Evolutionary conservation across 306 rosid species (phyloP).

Genomic region (Prosopis cineraria): DNA sequence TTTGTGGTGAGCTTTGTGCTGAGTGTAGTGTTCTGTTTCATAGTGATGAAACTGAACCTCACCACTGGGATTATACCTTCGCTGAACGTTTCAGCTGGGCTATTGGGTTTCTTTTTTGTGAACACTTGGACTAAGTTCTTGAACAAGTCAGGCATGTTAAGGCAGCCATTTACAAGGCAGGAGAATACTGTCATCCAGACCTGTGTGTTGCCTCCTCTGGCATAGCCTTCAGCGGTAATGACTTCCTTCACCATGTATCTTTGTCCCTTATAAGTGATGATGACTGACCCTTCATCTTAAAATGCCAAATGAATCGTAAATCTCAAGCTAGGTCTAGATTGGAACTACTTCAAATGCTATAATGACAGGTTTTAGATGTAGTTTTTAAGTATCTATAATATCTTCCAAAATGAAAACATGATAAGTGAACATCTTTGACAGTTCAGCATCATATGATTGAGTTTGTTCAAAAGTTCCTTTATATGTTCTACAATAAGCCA

Average conservation of each 20-base stretch:
- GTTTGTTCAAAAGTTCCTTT: not conserved
- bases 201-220: constrained; percentile 69
- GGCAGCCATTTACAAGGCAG: constrained; percentile 59
- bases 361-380: not conserved
- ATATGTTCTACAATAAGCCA: not conserved
- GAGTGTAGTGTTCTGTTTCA: constrained; percentile 50
- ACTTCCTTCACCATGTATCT: not conserved
- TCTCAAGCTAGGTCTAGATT: not conserved
- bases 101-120: constrained; percentile 56
- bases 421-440: not conserved
- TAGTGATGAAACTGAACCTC: constrained; percentile 64
- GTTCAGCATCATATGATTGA: not conserved
- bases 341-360: too few species aligned
- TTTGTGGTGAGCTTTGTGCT: constrained; percentile 51
- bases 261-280: not conserved
- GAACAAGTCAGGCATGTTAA: constrained; percentile 42
- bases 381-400: not conserved
- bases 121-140: constrained; percentile 57
- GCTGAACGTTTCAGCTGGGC: constrained; percentile 61
- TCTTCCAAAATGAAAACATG: not conserved
- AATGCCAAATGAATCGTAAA: not conserved
- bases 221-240: constrained; percentile 60
- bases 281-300: not conserved
- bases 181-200: constrained; percentile 68
- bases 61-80: constrained; percentile 64